Evolutionary conservation across 257 asterid species (phyloP).

Genomic region (Solanum clarkiae): DNA sequence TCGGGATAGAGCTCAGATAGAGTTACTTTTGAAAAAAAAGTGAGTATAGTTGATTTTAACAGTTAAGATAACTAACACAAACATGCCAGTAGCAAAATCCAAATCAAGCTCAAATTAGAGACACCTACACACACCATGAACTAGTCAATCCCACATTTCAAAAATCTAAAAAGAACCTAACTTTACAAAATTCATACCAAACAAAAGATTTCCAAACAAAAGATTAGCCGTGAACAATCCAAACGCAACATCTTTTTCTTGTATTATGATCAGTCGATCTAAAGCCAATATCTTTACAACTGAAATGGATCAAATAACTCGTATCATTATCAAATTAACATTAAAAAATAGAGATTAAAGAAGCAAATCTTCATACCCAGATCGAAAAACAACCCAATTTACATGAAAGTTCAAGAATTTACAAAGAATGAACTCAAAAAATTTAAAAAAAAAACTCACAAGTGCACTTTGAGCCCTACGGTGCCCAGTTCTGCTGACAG

Average conservation of each 20-base stretch:
- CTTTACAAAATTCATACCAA: not conserved
- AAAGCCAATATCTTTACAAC: not conserved
- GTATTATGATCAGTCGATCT: not conserved
- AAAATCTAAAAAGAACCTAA: not conserved
- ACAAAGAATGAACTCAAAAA: not conserved
- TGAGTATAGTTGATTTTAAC: not conserved
- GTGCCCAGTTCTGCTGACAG: conserved; percentile 41
- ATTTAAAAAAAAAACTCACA: conserved; percentile 15
- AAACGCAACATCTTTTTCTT: not conserved
- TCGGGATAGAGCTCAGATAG: not conserved
- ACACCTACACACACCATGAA: not conserved
- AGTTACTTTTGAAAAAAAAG: not conserved
- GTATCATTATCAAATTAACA: not conserved
- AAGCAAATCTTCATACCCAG: not conserved
- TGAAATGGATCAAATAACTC: not conserved
- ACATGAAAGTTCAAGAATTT: not conserved
- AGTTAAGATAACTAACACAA: not conserved
- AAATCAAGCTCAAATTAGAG: not conserved
- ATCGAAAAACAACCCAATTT: not conserved
- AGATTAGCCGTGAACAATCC: not conserved
- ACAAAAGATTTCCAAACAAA: not conserved
- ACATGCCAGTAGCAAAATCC: not conserved
- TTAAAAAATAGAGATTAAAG: not conserved
- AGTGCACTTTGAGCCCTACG: conserved; percentile 83
- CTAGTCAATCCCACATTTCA: not conserved